These are phyloP conservation scores for Tricholoma flavovirens DNA, from an alignment of 768 basidiomycete genomes.

Conservation along the genomic window DNA sequence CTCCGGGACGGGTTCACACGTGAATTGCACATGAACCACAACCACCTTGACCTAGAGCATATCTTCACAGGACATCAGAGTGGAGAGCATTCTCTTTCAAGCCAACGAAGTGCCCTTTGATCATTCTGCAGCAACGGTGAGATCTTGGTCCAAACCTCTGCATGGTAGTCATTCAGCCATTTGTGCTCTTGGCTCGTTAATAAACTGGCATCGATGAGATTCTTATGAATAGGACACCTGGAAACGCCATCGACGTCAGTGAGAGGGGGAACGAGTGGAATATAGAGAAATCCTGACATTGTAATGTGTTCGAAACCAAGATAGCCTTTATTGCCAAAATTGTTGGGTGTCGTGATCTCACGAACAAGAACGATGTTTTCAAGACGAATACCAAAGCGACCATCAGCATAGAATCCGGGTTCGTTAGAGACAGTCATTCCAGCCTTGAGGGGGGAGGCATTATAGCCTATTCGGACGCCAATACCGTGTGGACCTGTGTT, in stretches of 20 bases:
- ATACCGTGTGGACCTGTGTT: constrained; percentile 53
- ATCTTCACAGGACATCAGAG: constrained; percentile 14
- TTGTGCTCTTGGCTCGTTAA: constrained; percentile 58
- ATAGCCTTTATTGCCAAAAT: constrained; percentile 84
- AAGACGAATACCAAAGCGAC: constrained; percentile 86
- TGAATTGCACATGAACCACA: too few relatives aligned
- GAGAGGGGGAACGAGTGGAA: background rate
- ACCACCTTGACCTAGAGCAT: too few relatives aligned
- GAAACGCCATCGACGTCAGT: background rate
- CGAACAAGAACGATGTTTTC: constrained; percentile 84
- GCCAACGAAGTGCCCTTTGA: constrained; percentile 53
- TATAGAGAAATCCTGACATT: constrained; percentile 46
- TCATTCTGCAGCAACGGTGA: constrained; percentile 64
- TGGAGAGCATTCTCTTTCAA: constrained; percentile 52
- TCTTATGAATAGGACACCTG: constrained; percentile 85
- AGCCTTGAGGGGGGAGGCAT: constrained; percentile 63
- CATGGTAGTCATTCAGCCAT: constrained; percentile 87
- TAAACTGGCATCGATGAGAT: constrained; percentile 61
- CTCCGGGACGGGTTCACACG: too few relatives aligned
- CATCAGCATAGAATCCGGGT: constrained; percentile 91
- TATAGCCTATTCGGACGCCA: constrained; percentile 59
- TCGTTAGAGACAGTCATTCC: constrained; percentile 95
- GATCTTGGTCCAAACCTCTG: constrained; percentile 67
- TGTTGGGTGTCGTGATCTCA: constrained; percentile 59
- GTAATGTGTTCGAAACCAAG: constrained; percentile 84